Evolutionary conservation across 2,329 filamentous ascomycete species (phyloP).

Genomic region (Fusarium poae): DNA sequence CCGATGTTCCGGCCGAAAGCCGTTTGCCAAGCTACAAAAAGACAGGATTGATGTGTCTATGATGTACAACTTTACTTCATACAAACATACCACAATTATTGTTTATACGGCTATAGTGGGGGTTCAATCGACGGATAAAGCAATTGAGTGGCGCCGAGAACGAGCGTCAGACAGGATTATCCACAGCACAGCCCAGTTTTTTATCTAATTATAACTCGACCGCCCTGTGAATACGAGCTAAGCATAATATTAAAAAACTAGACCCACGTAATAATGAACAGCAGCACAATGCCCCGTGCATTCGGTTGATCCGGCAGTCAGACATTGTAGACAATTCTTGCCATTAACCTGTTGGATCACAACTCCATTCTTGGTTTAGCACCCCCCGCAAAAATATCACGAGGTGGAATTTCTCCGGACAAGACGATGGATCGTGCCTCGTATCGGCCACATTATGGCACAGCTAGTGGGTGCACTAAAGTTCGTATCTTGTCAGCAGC

Average conservation of each 20-base stretch:
- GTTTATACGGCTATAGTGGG: background rate
- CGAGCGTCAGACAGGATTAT: constrained; percentile 3
- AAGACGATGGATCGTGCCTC: constrained; percentile 11
- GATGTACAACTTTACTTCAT: background rate
- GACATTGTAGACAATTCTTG: background rate
- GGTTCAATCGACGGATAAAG: background rate
- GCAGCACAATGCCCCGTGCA: background rate
- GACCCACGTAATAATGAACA: constrained; percentile 8
- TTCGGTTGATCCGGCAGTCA: constrained; percentile 7
- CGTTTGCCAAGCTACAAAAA: background rate
- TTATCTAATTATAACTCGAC: constrained; percentile 16
- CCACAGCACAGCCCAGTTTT: constrained; percentile 4
- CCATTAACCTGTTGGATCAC: background rate
- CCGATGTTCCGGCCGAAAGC: background rate
- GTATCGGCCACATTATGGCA: constrained; percentile 15
- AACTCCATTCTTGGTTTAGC: background rate
- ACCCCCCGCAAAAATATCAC: constrained; percentile 17
- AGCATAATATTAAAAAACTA: constrained; percentile 10
- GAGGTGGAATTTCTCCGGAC: constrained; percentile 9
- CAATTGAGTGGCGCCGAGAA: constrained; percentile 3
- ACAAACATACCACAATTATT: background rate
- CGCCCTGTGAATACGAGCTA: constrained; percentile 17
- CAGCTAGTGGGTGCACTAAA: constrained; percentile 13
- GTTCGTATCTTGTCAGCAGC: constrained; percentile 18
- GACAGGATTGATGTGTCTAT: background rate